phyloP scores from a whole-genome alignment of 2,329 filamentous ascomycete genomes.

The Calonectria pteridis region DNA sequence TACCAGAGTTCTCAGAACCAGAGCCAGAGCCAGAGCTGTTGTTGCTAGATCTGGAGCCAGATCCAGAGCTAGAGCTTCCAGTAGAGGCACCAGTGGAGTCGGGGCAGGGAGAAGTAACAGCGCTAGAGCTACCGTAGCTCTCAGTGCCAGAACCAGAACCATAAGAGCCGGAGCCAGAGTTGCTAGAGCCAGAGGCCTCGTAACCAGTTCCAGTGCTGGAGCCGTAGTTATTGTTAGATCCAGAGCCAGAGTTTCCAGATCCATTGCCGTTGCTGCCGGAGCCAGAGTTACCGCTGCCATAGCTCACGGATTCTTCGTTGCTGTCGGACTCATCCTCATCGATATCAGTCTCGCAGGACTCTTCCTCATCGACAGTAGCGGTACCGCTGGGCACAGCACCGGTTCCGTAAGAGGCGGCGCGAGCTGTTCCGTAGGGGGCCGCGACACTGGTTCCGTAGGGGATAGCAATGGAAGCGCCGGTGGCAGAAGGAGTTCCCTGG shows the following conservation, averaged over 20 bases:
- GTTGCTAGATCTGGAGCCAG: too few relatives aligned
- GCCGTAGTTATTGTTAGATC: background rate
- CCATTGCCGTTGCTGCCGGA: conserved; percentile 28
- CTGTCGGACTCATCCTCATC: background rate
- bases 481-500: background rate
- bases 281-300: background rate
- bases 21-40: too few relatives aligned
- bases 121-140: too few relatives aligned
- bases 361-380: background rate
- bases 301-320: background rate
- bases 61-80: too few relatives aligned
- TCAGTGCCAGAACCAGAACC: too few relatives aligned
- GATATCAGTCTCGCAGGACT: background rate
- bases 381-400: background rate
- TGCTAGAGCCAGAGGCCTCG: conserved; percentile 25
- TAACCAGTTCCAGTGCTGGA: conserved; percentile 43
- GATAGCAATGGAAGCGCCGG: background rate
- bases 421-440: background rate
- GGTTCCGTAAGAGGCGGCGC: background rate
- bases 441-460: background rate
- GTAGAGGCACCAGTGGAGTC: too few relatives aligned
- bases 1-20: too few relatives aligned
- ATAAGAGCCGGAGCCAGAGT: too few relatives aligned
- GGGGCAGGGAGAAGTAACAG: too few relatives aligned
- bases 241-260: background rate